Percentiles rank a stretch among this genome's conserved stretches.
phyloP scores from a whole-genome alignment of 768 basidiomycete species.

The Favolaschia claudopus region DNA sequence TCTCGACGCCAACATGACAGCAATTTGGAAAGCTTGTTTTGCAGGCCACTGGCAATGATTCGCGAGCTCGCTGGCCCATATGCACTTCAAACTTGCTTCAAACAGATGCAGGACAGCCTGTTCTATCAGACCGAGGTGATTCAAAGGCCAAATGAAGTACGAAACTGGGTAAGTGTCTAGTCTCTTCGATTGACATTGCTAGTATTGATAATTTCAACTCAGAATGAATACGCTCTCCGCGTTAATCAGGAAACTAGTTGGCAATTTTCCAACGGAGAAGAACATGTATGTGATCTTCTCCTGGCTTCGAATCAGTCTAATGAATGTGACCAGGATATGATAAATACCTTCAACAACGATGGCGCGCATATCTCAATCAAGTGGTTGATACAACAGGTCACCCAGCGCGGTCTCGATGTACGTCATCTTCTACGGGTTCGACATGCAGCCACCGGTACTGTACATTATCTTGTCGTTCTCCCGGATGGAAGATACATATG shows the following conservation, averaged over 20 bases:
- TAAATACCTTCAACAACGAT: constrained; percentile 6
- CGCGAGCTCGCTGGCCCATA: constrained; percentile 37
- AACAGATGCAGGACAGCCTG: constrained; percentile 40
- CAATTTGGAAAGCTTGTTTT: constrained; percentile 38
- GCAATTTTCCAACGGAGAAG: background rate
- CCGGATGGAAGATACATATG: constrained; percentile 9
- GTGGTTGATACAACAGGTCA: background rate
- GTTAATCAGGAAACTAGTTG: background rate
- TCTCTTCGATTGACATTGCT: background rate
- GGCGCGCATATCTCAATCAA: background rate
- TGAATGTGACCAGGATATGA: background rate
- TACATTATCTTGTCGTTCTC: background rate
- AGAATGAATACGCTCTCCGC: background rate
- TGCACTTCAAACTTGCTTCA: constrained; percentile 37
- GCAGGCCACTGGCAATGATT: constrained; percentile 30
- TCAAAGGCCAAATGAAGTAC: constrained; percentile 31
- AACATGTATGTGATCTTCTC: background rate
- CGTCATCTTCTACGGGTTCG: background rate
- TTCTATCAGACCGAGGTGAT: constrained; percentile 37
- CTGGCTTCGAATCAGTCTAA: background rate
- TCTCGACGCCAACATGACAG: constrained; percentile 34
- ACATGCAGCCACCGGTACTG: background rate
- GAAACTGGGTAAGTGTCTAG: constrained; percentile 35
- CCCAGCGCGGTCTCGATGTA: background rate
- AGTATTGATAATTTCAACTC: background rate